phyloP scores from a whole-genome alignment of 495 filamentous ascomycete species.

The Penicillium bialowiezense region DNA sequence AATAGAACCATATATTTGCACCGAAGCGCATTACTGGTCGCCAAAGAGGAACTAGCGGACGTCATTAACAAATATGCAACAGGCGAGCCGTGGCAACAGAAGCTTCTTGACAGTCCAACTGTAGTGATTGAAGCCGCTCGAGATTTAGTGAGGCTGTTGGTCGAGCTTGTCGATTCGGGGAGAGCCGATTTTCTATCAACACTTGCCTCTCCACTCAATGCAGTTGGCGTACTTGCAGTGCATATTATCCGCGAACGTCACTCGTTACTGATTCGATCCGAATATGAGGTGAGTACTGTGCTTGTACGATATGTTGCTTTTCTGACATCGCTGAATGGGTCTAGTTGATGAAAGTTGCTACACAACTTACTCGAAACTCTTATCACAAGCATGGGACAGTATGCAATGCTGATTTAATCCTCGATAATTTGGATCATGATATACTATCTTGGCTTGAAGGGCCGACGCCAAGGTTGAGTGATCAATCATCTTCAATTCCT shows the following conservation, averaged over 20 bases:
- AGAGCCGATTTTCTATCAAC: slow-evolving; percentile 1
- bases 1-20: slow-evolving; percentile 4
- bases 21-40: slow-evolving; percentile 6
- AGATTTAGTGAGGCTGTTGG: slow-evolving; percentile 8
- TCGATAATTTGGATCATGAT: not conserved
- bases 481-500: not conserved
- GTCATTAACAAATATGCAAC: slow-evolving; percentile 7
- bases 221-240: slow-evolving; percentile 8
- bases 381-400: slow-evolving; percentile 8
- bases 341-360: slow-evolving; percentile 14
- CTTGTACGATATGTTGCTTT: not conserved
- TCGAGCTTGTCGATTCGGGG: slow-evolving; percentile 5
- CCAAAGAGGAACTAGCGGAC: slow-evolving; percentile 3
- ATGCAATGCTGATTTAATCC: slow-evolving; percentile 7
- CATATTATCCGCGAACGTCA: slow-evolving; percentile 6
- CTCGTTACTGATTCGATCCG: slow-evolving; percentile 12
- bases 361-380: slow-evolving; percentile 3
- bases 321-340: not conserved
- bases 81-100: not conserved
- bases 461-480: not conserved
- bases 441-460: not conserved
- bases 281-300: slow-evolving; percentile 7
- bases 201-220: slow-evolving; percentile 9
- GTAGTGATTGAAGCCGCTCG: slow-evolving; percentile 10
- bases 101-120: slow-evolving; percentile 5